Conservation (phyloP, 2,329 filamentous ascomycete species). For the Davidsoniella virescens region DNA sequence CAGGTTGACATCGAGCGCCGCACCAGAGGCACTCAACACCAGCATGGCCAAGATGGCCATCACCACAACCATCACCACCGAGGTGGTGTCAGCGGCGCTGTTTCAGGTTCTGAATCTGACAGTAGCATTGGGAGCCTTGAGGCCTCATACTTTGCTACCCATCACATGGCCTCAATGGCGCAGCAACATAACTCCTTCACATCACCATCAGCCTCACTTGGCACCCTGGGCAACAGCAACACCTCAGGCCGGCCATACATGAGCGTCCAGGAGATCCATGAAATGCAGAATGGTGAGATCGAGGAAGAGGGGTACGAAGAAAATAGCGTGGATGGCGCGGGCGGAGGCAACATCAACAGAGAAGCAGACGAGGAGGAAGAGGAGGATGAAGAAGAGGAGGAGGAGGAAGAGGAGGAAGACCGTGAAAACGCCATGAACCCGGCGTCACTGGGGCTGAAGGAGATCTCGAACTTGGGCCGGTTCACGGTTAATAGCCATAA, state of each 20-base stretch:
- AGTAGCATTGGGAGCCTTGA: slow-evolving; percentile 3
- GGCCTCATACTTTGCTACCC: slow-evolving; percentile 7
- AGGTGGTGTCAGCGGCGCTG: neutral
- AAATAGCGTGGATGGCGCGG: slow-evolving; percentile 15
- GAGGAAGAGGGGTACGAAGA: slow-evolving; percentile 19
- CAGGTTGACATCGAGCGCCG: too few relatives aligned
- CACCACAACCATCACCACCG: too few relatives aligned
- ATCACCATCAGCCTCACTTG: slow-evolving; percentile 6
- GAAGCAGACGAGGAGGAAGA: slow-evolving; percentile 17
- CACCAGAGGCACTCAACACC: too few relatives aligned
- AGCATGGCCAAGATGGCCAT: too few relatives aligned
- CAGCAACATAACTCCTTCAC: slow-evolving; percentile 1
- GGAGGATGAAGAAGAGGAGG: slow-evolving; percentile 17
- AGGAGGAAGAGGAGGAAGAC: slow-evolving; percentile 18
- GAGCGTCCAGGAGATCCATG: slow-evolving; percentile 9
- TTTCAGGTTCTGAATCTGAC: slow-evolving; percentile 1
- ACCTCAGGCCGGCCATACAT: slow-evolving; percentile 2
- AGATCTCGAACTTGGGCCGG: slow-evolving; percentile 69
- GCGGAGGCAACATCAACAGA: slow-evolving; percentile 14
- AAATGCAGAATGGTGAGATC: slow-evolving; percentile 18
- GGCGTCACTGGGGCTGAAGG: slow-evolving; percentile 47
- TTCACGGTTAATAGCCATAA: slow-evolving; percentile 74
- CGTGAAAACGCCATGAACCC: slow-evolving; percentile 28
- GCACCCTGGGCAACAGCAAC: neutral
- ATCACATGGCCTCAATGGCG: slow-evolving; percentile 1